A percentile compares a stretch with the other conserved stretches of the same genome.
Evolutionary conservation across 257 asterid genomes (phyloP).

Genomic region (Scutellaria minor): DNA sequence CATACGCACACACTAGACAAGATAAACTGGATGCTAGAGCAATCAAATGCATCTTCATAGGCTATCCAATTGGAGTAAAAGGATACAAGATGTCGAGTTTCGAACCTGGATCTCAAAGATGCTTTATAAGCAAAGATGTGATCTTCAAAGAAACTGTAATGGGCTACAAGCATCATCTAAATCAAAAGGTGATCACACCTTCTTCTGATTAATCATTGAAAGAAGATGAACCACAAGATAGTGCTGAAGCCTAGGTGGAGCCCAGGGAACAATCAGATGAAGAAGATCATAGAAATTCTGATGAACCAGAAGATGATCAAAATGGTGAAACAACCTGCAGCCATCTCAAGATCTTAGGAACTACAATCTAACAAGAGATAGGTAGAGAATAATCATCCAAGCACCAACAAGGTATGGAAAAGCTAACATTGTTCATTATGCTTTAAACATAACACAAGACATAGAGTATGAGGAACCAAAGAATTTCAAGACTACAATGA

Average conservation of each 20-base stretch:
- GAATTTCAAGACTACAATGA: background rate
- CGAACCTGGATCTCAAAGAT: too few relatives aligned
- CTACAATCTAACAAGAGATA: background rate
- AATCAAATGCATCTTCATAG: too few relatives aligned
- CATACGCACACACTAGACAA: too few relatives aligned
- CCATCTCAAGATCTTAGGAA: background rate
- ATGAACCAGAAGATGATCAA: background rate
- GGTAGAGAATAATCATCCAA: background rate
- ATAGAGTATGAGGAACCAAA: background rate
- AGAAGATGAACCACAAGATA: too few relatives aligned
- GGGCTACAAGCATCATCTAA: background rate
- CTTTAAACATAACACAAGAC: background rate
- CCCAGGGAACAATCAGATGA: too few relatives aligned
- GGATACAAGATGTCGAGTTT: too few relatives aligned
- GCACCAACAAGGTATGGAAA: background rate
- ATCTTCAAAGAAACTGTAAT: background rate
- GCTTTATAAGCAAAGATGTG: background rate
- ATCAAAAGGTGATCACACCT: too few relatives aligned
- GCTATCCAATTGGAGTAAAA: too few relatives aligned
- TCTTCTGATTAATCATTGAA: too few relatives aligned
- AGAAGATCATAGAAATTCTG: background rate
- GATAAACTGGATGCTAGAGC: too few relatives aligned
- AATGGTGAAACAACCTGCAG: background rate
- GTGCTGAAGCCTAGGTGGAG: too few relatives aligned
- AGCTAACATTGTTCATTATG: background rate